Base-by-base conservation (phyloP, 208 protist species). In the Trypanosoma platydactyli region DNA sequence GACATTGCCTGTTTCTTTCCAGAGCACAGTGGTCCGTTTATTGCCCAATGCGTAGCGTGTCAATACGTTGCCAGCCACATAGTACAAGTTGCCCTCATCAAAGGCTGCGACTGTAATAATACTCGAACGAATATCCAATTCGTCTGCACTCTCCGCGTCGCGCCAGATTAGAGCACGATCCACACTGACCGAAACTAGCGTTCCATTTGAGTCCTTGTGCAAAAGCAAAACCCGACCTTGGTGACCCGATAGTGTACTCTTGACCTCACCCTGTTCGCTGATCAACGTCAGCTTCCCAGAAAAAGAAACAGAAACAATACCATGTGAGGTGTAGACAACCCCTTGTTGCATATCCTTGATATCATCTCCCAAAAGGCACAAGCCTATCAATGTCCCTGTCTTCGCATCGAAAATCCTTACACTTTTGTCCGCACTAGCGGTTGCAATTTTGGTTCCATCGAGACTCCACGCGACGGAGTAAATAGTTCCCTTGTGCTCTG, bases 281-380 rank as follows among this genome's bases (percentile, higher is more conserved):
- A 86, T 46, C 20, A 64, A 46, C 46, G 71, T 70, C 6, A 86
- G 29, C 12, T 59, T 58, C 29, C 80, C 80, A 42, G 65, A 65
- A 46, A 86, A 51, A 13, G 76, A 81, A 35, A 70, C 59, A 15
- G 76, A 45, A 15, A 77, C 35, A 25, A 74, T 20, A 20, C 72
- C 76, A 1, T 48, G 56, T 12, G 63, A 22, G 15, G 71, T 79
- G 30, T 58, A 75, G 30, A 51, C 68, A 13, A 86, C 51, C 40
- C 72, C 75, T 52, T 86, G 80, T 58, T 79, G 76, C 80, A 86
- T 86, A 58, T 74, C 60, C 12, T 25, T 22, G 22, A 80, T 51
- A 27, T 41, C 60, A 6, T n/a, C 59, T 51, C 80, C 80, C 4
- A 81, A 45, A 38, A 20, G 46, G 20, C 70, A 69, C 20, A 50